These are phyloP conservation scores for Leishmania amazonensis DNA, from an alignment of 208 protist species.

Conservation along the genomic window DNA sequence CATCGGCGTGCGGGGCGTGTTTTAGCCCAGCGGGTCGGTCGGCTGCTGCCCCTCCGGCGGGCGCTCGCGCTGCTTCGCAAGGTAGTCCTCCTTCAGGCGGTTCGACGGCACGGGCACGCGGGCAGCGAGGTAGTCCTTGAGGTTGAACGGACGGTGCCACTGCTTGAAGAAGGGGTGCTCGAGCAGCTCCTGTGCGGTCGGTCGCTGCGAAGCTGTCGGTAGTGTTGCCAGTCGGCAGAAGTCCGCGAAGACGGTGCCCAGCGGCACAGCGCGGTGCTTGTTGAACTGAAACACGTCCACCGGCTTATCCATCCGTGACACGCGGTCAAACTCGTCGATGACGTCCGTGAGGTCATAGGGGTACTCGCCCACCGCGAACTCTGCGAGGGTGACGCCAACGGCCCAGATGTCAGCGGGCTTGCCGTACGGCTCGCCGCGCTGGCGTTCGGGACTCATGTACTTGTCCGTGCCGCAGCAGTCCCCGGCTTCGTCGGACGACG, in stretches of 20 bases:
- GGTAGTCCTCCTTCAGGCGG: conserved; percentile 47
- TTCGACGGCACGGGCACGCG: conserved; percentile 56
- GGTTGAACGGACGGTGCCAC: conserved; percentile 72
- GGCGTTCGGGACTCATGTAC: conserved; percentile 92
- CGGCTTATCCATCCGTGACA: conserved; percentile 46
- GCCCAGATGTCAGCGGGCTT: conserved; percentile 89
- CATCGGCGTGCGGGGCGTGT: not conserved
- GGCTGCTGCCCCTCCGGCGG: not conserved
- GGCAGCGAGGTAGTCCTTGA: conserved; percentile 68
- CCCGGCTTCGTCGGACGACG: conserved; percentile 13
- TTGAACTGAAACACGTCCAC: conserved; percentile 48
- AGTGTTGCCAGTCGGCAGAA: conserved; percentile 73
- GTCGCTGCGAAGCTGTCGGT: conserved; percentile 57
- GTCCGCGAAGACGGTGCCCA: conserved; percentile 67
- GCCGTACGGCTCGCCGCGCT: conserved; percentile 77
- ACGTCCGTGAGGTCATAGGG: conserved; percentile 66
- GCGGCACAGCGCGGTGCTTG: conserved; percentile 33
- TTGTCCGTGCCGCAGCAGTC: conserved; percentile 84
- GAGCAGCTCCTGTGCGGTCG: conserved; percentile 79
- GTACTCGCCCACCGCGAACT: conserved; percentile 86
- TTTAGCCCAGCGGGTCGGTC: not conserved
- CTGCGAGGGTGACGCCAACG: conserved; percentile 85
- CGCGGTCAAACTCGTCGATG: conserved; percentile 73
- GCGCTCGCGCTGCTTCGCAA: conserved; percentile 24
- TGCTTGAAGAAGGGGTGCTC: conserved; percentile 90